Percentiles rank a stretch among this genome's conserved stretches.
phyloP scores from a whole-genome alignment of 306 rosid species.

The Albizia julibrissin region DNA sequence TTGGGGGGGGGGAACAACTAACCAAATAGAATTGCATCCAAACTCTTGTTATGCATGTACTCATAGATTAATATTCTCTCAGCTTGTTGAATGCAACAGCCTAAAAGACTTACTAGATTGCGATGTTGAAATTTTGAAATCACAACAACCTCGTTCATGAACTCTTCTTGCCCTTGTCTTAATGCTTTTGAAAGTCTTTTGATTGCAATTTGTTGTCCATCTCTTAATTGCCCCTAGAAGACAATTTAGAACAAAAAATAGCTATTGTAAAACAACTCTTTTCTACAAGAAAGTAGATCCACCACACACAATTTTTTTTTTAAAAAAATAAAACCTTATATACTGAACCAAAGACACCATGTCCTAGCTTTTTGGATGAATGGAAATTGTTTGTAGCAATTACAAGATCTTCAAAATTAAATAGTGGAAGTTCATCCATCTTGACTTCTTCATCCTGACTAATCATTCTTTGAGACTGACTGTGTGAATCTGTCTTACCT shows the following conservation, averaged over 20 bases:
- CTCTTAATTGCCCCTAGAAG: not conserved
- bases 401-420: constrained; percentile 14
- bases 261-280: not conserved
- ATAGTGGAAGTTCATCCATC: constrained; percentile 24
- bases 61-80: not conserved
- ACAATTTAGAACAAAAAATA: not conserved
- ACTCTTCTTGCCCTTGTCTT: constrained; percentile 11
- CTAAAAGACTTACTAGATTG: not conserved
- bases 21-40: constrained; percentile 9
- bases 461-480: not conserved
- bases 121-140: constrained; percentile 4
- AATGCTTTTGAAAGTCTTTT: constrained; percentile 5
- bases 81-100: not conserved
- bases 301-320: not conserved
- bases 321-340: not conserved
- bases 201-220: not conserved
- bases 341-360: constrained; percentile 1
- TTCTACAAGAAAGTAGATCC: not conserved
- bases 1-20: not conserved
- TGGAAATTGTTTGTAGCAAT: constrained; percentile 32
- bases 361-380: not conserved
- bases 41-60: constrained; percentile 5
- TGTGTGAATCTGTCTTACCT: not conserved
- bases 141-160: not conserved
- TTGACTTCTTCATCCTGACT: not conserved